These are phyloP conservation scores for Mortierella polycephala DNA, from an alignment of 371 early-diverging fungal species.

Conservation along the genomic window DNA sequence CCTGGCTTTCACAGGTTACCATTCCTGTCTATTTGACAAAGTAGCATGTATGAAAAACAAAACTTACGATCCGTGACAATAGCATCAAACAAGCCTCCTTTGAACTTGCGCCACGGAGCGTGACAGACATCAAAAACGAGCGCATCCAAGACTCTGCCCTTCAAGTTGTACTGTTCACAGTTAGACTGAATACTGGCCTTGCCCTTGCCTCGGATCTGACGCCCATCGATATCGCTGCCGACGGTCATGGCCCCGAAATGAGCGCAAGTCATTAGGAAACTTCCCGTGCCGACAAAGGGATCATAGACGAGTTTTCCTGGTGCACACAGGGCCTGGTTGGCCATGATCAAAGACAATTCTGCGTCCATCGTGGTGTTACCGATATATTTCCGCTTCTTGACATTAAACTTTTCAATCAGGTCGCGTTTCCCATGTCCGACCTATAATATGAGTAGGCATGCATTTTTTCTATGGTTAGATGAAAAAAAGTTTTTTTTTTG, in stretches of 20 bases:
- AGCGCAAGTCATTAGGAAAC: constrained; percentile 90
- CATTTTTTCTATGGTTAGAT: no score
- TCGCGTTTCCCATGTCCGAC: constrained; percentile 78
- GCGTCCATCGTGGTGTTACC: constrained; percentile 99
- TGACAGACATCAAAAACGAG: constrained; percentile 91
- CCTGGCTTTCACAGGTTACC: no score
- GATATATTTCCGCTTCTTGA: constrained; percentile 93
- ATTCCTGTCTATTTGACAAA: no score
- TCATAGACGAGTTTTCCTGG: constrained; percentile 91
- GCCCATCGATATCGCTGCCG: constrained; percentile 97
- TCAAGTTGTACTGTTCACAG: constrained; percentile 83
- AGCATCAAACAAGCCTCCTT: constrained; percentile 79
- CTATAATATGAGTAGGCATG: constrained; percentile 13
- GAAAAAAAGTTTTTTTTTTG: constrained; percentile 1
- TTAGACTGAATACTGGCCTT: constrained; percentile 76
- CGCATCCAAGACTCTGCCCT: constrained; percentile 79
- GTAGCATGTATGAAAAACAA: neutral
- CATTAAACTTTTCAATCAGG: constrained; percentile 79
- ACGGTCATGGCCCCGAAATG: constrained; percentile 94
- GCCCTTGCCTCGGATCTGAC: constrained; percentile 95
- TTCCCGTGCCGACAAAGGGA: constrained; percentile 98
- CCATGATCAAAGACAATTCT: constrained; percentile 95
- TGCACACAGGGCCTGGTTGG: constrained; percentile 88
- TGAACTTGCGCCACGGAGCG: constrained; percentile 81
- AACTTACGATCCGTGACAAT: constrained; percentile 78